Percentiles rank a stretch among this genome's conserved stretches.
Evolutionary conservation across 108 stramenopile species (phyloP).

Genomic region (Nitzschia sp.): DNA sequence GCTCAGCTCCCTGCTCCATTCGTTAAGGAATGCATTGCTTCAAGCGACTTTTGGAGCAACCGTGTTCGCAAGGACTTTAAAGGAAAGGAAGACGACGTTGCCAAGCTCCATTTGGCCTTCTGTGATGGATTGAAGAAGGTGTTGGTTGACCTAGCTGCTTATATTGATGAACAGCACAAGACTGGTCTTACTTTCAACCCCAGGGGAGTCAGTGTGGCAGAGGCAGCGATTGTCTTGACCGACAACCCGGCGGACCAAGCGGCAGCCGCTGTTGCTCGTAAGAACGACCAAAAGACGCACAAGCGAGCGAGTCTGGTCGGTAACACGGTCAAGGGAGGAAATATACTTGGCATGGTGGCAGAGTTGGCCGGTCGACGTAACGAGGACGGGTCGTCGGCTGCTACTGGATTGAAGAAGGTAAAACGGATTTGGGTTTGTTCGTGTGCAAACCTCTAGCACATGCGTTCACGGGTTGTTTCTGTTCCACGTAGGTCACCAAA

Average conservation of each 20-base stretch:
- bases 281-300: slow-evolving; percentile 21
- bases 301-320: slow-evolving; percentile 14
- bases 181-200: slow-evolving; percentile 91
- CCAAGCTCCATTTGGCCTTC: slow-evolving; percentile 71
- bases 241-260: slow-evolving; percentile 35
- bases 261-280: slow-evolving; percentile 39
- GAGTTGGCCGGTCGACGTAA: slow-evolving; percentile 73
- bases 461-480: neutral
- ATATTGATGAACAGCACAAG: slow-evolving; percentile 91
- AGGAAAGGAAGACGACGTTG: slow-evolving; percentile 61
- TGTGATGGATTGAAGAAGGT: slow-evolving; percentile 89
- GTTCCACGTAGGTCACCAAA: slow-evolving; percentile 50
- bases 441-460: no score
- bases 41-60: slow-evolving; percentile 95
- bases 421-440: slow-evolving; percentile 3
- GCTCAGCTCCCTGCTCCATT: slow-evolving; percentile 61
- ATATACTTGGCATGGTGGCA: slow-evolving; percentile 59
- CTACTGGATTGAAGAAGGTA: slow-evolving; percentile 93
- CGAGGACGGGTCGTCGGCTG: slow-evolving; percentile 79
- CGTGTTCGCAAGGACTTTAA: slow-evolving; percentile 94
- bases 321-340: slow-evolving; percentile 51
- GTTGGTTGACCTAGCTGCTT: slow-evolving; percentile 69
- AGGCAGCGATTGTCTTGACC: slow-evolving; percentile 59
- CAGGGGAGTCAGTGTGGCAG: slow-evolving; percentile 72
- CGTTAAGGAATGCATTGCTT: slow-evolving; percentile 85